phyloP scores from a whole-genome alignment of 1,139 yeast genomes.

The Candida glucosophila region DNA sequence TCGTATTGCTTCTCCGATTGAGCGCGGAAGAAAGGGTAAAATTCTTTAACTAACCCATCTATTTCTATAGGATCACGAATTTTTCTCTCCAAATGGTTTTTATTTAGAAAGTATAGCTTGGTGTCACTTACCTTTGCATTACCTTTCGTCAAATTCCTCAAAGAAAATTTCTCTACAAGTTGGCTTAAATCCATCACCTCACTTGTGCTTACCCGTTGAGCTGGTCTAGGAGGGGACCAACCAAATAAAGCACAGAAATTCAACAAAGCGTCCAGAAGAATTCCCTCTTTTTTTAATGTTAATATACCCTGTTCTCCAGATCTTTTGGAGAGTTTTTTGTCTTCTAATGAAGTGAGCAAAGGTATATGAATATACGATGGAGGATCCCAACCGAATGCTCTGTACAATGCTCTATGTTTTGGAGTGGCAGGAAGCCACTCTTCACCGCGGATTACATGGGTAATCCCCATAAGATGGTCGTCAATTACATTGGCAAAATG shows the following conservation, averaged over 20 bases:
- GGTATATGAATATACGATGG: conserved; percentile 90
- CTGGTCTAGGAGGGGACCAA: conserved; percentile 73
- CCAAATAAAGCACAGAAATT: conserved; percentile 90
- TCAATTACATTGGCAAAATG: conserved; percentile 95
- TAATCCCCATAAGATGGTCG: conserved; percentile 84
- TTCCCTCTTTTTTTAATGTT: conserved; percentile 50
- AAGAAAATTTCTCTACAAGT: conserved; percentile 39
- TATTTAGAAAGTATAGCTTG: conserved; percentile 70
- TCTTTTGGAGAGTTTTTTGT: conserved; percentile 81
- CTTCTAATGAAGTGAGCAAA: conserved; percentile 60
- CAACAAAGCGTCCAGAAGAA: conserved; percentile 77
- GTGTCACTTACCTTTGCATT: conserved; percentile 83
- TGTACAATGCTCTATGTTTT: conserved; percentile 79
- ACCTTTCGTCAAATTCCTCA: conserved; percentile 78
- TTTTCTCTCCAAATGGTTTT: conserved; percentile 43
- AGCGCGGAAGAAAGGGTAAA: conserved; percentile 12
- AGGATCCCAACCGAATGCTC: conserved; percentile 79
- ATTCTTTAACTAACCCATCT: conserved; percentile 21
- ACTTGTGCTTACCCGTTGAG: conserved; percentile 39
- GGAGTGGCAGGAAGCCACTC: conserved; percentile 98
- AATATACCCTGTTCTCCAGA: conserved; percentile 72
- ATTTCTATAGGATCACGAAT: conserved; percentile 26
- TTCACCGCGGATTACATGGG: conserved; percentile 94
- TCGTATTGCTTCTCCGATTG: conserved; percentile 10
- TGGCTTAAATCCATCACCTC: conserved; percentile 56